These are phyloP conservation scores for Lepidopterella palustris DNA, from an alignment of 495 filamentous ascomycete species.

Conservation along the genomic window DNA sequence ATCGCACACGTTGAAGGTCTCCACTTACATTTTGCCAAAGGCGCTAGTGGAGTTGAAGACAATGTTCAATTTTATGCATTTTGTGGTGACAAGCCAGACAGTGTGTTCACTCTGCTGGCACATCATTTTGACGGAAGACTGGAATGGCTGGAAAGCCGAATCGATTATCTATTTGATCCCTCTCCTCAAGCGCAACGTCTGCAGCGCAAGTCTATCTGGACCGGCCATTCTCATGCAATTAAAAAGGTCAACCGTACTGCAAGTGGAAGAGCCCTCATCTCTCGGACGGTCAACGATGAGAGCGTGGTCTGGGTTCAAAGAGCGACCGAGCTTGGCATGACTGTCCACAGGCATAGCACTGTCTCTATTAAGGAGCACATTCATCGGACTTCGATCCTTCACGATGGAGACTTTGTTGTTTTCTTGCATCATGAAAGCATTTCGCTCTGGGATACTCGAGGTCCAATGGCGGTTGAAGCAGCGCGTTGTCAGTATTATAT, in stretches of 20 bases:
- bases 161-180: slow-evolving; percentile 78
- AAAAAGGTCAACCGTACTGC: slow-evolving; percentile 80
- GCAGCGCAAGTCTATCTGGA: slow-evolving; percentile 57
- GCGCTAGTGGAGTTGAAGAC: slow-evolving; percentile 40
- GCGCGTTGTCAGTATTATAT: slow-evolving; percentile 54
- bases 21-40: slow-evolving; percentile 57
- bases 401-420: slow-evolving; percentile 68
- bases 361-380: slow-evolving; percentile 70
- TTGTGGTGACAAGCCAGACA: slow-evolving; percentile 51
- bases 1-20: slow-evolving; percentile 73
- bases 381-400: slow-evolving; percentile 71
- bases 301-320: slow-evolving; percentile 77
- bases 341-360: slow-evolving; percentile 59
- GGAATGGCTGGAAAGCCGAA: slow-evolving; percentile 68
- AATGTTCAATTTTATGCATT: slow-evolving; percentile 72
- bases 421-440: slow-evolving; percentile 73
- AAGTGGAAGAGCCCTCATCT: slow-evolving; percentile 71
- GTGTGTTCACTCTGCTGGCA: slow-evolving; percentile 66
- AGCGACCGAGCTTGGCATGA: slow-evolving; percentile 41
- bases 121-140: slow-evolving; percentile 85
- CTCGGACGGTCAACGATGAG: slow-evolving; percentile 71
- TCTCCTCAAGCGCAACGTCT: slow-evolving; percentile 60
- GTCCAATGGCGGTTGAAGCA: slow-evolving; percentile 48
- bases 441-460: slow-evolving; percentile 72
- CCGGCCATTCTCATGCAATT: slow-evolving; percentile 74